Conservation (phyloP, 1,284 basidiomycete species). For the Fomitiporia mediterranea region DNA sequence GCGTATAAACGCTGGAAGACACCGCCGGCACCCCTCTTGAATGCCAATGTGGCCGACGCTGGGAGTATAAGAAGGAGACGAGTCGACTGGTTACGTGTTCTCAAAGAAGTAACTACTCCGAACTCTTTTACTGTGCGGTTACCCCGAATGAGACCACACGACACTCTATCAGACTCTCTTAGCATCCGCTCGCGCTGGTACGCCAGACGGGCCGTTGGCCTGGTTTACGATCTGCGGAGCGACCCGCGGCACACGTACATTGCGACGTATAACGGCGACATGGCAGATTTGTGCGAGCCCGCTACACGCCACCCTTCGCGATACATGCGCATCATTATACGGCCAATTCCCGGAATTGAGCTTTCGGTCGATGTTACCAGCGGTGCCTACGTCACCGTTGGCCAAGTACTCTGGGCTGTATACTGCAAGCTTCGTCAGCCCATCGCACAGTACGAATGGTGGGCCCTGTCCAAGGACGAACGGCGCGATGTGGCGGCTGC, state of each 20-base stretch:
- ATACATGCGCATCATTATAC: constrained; percentile 3
- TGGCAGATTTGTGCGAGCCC: constrained; percentile 5
- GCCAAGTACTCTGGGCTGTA: constrained; percentile 7
- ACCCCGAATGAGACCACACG: not conserved
- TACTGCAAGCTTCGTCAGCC: constrained; percentile 1
- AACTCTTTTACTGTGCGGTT: too few species aligned
- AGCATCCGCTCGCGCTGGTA: not conserved
- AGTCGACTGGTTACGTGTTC: too few species aligned
- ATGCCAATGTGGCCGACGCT: too few species aligned
- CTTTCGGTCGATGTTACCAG: constrained; percentile 1
- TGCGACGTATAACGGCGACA: not conserved
- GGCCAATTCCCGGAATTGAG: not conserved
- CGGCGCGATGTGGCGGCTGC: not conserved
- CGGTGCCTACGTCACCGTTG: constrained; percentile 7
- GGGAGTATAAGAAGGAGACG: too few species aligned
- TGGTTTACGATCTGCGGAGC: constrained; percentile 6
- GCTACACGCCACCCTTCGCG: not conserved
- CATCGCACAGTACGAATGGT: constrained; percentile 2
- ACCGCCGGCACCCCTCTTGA: too few species aligned
- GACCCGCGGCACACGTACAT: not conserved
- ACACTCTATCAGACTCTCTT: not conserved
- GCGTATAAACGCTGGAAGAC: too few species aligned
- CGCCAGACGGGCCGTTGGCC: not conserved
- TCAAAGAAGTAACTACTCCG: too few species aligned
- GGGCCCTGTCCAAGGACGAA: not conserved